Percentiles rank a stretch among this genome's conserved stretches.
phyloP scores from a whole-genome alignment of 75 land plant genomes.

The Gnetum montanum region DNA sequence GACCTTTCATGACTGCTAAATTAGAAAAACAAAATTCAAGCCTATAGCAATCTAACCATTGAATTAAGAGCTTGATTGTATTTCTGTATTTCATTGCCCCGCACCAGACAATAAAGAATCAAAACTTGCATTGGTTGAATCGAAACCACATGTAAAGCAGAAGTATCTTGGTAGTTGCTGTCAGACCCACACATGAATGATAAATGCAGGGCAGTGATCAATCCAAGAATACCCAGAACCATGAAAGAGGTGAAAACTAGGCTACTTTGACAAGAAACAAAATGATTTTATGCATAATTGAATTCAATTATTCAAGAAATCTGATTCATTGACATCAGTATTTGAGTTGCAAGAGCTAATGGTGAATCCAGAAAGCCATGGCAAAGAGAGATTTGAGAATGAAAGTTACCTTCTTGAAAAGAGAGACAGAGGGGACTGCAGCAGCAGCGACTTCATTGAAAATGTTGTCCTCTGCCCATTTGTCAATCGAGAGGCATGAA shows the following conservation, averaged over 20 bases:
- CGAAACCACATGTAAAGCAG: too few species aligned
- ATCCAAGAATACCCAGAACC: neutral
- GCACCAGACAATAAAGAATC: too few species aligned
- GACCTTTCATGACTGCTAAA: too few species aligned
- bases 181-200: too few species aligned
- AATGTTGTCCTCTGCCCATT: slow-evolving; percentile 17
- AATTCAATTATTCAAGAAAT: neutral
- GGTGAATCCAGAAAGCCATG: neutral
- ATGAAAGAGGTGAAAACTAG: neutral
- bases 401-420: slow-evolving; percentile 54
- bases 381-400: neutral
- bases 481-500: slow-evolving; percentile 10
- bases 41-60: too few species aligned
- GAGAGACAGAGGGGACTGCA: slow-evolving; percentile 37
- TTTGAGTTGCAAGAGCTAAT: neutral
- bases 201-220: too few species aligned
- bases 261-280: neutral
- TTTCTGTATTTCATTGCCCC: too few species aligned
- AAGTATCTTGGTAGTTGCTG: too few species aligned
- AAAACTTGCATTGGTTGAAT: too few species aligned
- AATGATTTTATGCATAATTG: neutral
- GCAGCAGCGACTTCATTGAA: slow-evolving; percentile 26
- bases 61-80: too few species aligned
- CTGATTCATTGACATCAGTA: neutral
- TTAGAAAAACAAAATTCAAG: too few species aligned